phyloP scores from a whole-genome alignment of 129 eudicot species.

The Centrapalus pauciflorus region DNA sequence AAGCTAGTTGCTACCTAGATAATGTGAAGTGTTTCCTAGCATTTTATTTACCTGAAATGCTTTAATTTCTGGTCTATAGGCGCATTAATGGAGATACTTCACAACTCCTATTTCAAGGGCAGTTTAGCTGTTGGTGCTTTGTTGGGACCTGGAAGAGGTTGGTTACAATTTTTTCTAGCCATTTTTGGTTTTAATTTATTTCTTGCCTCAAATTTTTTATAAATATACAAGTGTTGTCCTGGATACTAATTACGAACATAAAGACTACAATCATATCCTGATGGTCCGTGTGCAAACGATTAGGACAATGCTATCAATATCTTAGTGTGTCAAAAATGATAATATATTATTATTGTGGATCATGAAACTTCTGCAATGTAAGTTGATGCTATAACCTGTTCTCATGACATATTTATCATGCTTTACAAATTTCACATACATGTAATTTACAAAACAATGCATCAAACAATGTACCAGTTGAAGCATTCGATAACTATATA shows the following conservation, averaged over 20 bases:
- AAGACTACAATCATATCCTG: neutral
- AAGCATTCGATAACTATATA: too few relatives aligned
- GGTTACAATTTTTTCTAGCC: constrained; percentile 11
- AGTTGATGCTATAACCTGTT: too few relatives aligned
- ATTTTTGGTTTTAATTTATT: neutral
- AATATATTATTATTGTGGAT: too few relatives aligned
- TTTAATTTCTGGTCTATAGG: constrained; percentile 36
- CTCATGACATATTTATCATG: too few relatives aligned
- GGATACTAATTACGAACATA: neutral
- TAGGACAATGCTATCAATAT: too few relatives aligned
- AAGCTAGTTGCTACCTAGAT: constrained; percentile 11
- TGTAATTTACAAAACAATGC: too few relatives aligned
- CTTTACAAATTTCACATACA: too few relatives aligned
- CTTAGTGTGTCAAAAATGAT: too few relatives aligned
- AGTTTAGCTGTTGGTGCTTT: constrained; percentile 80
- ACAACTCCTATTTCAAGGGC: constrained; percentile 79
- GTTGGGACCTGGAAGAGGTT: constrained; percentile 95
- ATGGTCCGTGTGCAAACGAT: too few relatives aligned
- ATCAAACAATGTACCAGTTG: too few relatives aligned
- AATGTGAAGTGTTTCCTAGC: neutral
- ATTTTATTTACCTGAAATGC: constrained; percentile 14
- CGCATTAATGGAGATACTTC: constrained; percentile 54
- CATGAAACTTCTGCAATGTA: too few relatives aligned
- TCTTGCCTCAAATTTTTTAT: constrained; percentile 6
- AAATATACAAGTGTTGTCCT: neutral